Conservation (phyloP, 768 basidiomycete species). For the Filobasidium wieringae region DNA sequence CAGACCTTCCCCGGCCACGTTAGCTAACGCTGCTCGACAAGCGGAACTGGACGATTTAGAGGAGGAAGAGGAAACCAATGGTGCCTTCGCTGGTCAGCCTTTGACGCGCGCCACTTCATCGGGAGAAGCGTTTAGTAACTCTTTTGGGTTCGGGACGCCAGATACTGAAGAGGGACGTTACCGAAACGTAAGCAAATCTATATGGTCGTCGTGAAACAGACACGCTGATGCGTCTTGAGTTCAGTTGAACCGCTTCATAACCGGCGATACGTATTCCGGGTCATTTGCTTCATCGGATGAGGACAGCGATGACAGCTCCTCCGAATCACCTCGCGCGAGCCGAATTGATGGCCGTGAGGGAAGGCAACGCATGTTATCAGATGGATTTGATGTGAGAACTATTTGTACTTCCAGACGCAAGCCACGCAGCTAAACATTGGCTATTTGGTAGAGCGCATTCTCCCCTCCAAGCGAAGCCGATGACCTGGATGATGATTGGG, state of each 20-base stretch:
- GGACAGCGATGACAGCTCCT: constrained; percentile 22
- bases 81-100: constrained; percentile 9
- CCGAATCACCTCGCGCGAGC: constrained; percentile 6
- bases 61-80: constrained; percentile 10
- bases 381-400: constrained; percentile 7
- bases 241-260: constrained; percentile 70
- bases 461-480: constrained; percentile 1
- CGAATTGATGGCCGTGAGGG: too few species aligned
- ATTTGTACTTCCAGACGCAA: not conserved
- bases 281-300: constrained; percentile 21
- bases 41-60: constrained; percentile 21
- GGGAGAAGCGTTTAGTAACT: constrained; percentile 5
- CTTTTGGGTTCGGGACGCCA: constrained; percentile 9
- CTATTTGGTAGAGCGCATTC: not conserved
- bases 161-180: constrained; percentile 4
- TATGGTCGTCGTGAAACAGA: constrained; percentile 32
- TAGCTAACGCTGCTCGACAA: constrained; percentile 25
- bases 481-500: constrained; percentile 30
- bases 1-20: constrained; percentile 2
- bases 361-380: not conserved
- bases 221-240: not conserved
- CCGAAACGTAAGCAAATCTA: constrained; percentile 50
- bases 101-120: constrained; percentile 6
- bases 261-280: constrained; percentile 20
- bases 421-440: too few species aligned